These are phyloP conservation scores for Exophiala xenobiotica DNA, from an alignment of 2,329 filamentous ascomycete genomes.

Conservation along the genomic window DNA sequence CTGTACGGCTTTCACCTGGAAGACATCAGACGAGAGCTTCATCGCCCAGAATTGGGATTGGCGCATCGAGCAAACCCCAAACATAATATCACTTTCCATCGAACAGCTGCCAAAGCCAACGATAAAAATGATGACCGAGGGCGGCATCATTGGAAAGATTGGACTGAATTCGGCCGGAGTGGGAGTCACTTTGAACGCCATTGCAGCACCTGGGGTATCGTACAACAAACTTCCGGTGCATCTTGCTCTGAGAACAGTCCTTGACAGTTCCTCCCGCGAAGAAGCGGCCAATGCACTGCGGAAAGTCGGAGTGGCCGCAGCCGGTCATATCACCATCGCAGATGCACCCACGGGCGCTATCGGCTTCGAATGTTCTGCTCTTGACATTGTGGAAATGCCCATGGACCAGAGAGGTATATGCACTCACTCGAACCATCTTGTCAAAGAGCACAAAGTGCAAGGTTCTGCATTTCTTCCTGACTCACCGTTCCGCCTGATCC, in stretches of 20 bases:
- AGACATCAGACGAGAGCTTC: constrained; percentile 40
- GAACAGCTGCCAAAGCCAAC: constrained; percentile 45
- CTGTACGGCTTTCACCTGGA: constrained; percentile 57
- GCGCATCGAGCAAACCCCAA: constrained; percentile 49
- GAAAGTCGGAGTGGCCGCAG: constrained; percentile 50
- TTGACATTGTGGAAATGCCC: constrained; percentile 31
- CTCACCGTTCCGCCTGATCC: constrained; percentile 33
- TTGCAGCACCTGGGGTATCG: constrained; percentile 52
- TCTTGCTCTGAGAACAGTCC: constrained; percentile 53
- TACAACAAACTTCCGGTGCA: constrained; percentile 52
- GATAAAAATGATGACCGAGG: constrained; percentile 58
- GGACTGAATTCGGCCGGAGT: constrained; percentile 56
- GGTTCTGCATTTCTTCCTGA: constrained; percentile 26
- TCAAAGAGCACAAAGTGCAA: constrained; percentile 31
- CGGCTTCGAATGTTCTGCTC: constrained; percentile 51
- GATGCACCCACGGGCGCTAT: constrained; percentile 45
- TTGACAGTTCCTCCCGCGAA: constrained; percentile 48
- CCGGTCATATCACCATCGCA: constrained; percentile 56
- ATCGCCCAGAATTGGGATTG: constrained; percentile 62
- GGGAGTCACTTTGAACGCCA: constrained; percentile 58
- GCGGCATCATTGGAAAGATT: constrained; percentile 59
- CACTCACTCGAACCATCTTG: constrained; percentile 48
- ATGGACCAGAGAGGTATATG: constrained; percentile 35
- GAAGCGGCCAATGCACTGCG: constrained; percentile 49
- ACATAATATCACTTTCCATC: constrained; percentile 53